A percentile compares a stretch with the other conserved stretches of the same genome.
Evolutionary conservation across 768 basidiomycete species (phyloP).

Genomic region (Tephrocybe rancida): DNA sequence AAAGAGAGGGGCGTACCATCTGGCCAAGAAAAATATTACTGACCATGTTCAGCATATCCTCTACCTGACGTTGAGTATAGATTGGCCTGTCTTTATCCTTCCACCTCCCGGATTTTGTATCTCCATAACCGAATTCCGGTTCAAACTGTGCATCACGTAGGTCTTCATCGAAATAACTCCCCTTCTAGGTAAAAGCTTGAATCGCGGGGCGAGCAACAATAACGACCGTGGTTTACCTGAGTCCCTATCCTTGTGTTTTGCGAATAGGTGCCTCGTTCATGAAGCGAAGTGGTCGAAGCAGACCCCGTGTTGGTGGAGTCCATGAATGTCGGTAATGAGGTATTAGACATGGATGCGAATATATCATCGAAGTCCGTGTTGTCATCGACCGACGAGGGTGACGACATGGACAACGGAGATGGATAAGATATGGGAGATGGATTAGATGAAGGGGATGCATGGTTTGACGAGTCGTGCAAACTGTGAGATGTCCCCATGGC

Average conservation of each 20-base stretch:
- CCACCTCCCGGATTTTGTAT: not conserved
- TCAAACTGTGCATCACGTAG: not conserved
- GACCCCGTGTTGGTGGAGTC: not conserved
- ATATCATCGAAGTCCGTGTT: not conserved
- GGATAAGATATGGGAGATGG: not conserved
- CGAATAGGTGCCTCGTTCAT: too few species aligned
- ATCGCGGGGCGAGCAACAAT: too few species aligned
- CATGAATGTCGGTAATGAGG: not conserved
- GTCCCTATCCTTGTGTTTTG: too few species aligned
- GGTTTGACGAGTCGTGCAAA: too few species aligned
- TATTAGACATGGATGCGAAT: not conserved
- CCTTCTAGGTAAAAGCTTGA: too few species aligned
- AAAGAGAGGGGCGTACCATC: not conserved
- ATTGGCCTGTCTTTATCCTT: not conserved
- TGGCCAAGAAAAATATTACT: not conserved
- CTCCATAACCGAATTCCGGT: not conserved
- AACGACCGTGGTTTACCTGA: too few species aligned
- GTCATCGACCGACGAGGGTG: not conserved
- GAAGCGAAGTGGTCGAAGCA: too few species aligned
- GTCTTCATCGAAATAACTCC: not conserved
- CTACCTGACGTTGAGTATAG: slow-evolving; percentile 9
- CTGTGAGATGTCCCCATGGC: too few species aligned
- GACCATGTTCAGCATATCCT: slow-evolving; percentile 10
- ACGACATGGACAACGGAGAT: not conserved
- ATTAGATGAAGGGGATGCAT: too few species aligned